These are phyloP conservation scores for Aspergillus biplanus DNA, from an alignment of 495 filamentous ascomycete genomes.

Conservation along the genomic window DNA sequence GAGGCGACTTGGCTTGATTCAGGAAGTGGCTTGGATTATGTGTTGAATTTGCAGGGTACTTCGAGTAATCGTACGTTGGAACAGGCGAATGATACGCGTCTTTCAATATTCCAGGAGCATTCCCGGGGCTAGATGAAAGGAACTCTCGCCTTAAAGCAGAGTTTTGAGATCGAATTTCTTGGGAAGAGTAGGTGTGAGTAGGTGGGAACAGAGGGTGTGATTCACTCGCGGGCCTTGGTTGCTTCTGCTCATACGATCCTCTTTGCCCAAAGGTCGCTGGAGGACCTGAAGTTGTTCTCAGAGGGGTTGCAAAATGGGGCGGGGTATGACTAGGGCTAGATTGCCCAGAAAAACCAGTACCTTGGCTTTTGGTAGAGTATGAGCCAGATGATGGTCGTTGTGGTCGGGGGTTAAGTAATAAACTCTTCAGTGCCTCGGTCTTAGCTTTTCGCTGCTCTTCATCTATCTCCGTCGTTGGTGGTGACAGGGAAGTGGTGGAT, in stretches of 20 bases:
- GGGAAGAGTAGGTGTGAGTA: slow-evolving; percentile 20
- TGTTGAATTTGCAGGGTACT: slow-evolving; percentile 13
- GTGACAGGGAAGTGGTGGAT: slow-evolving; percentile 33
- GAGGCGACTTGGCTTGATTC: slow-evolving; percentile 28
- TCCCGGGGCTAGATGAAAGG: slow-evolving; percentile 24
- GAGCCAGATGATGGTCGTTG: slow-evolving; percentile 41
- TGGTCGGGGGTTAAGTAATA: slow-evolving; percentile 51
- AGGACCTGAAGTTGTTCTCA: slow-evolving; percentile 44
- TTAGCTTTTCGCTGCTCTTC: slow-evolving; percentile 50
- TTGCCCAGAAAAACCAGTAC: slow-evolving; percentile 19
- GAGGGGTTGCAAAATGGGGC: slow-evolving; percentile 43
- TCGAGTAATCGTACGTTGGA: slow-evolving; percentile 16
- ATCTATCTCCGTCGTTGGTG: slow-evolving; percentile 25
- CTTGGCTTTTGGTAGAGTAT: slow-evolving; percentile 24
- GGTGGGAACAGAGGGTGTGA: slow-evolving; percentile 23
- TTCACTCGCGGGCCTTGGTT: background rate
- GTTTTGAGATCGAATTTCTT: slow-evolving; percentile 27
- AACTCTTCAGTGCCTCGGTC: slow-evolving; percentile 50
- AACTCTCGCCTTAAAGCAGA: slow-evolving; percentile 34
- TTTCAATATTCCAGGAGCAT: slow-evolving; percentile 11
- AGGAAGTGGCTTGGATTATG: slow-evolving; percentile 26
- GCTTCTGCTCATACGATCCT: slow-evolving; percentile 3
- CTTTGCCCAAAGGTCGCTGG: slow-evolving; percentile 30
- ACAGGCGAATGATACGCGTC: slow-evolving; percentile 17
- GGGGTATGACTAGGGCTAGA: slow-evolving; percentile 26